A percentile compares a stretch with the other conserved stretches of the same genome.
phyloP scores from a whole-genome alignment of 768 basidiomycete genomes.

The Kwoniella dejecticola region DNA sequence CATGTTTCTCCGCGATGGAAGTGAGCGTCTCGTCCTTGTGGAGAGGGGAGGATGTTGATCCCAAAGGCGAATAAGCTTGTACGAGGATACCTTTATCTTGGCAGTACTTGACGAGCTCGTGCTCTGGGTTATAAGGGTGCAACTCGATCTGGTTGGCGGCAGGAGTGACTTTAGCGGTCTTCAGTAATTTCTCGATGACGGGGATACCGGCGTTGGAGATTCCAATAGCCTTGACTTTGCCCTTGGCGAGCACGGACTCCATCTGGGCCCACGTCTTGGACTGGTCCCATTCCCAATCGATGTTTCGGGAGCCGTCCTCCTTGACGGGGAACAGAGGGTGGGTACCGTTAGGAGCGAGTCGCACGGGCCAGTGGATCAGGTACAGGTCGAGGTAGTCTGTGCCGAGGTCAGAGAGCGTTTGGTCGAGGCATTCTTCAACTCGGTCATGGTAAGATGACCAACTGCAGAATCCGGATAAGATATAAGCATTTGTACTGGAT shows the following conservation, averaged over 20 bases:
- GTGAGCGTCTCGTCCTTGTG: conserved; percentile 42
- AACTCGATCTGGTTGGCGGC: conserved; percentile 66
- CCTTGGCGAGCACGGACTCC: conserved; percentile 64
- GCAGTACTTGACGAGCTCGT: conserved; percentile 63
- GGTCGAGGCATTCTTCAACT: conserved; percentile 66
- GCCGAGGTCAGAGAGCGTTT: conserved; percentile 69
- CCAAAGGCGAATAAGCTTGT: conserved; percentile 67
- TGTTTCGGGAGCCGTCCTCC: conserved; percentile 22
- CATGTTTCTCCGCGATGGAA: conserved; percentile 49
- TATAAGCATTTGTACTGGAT: too few species aligned
- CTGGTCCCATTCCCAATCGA: conserved; percentile 24
- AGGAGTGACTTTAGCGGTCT: conserved; percentile 67
- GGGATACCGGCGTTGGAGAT: conserved; percentile 69
- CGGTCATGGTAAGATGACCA: conserved; percentile 62
- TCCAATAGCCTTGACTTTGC: conserved; percentile 59
- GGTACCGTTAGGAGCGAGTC: conserved; percentile 7
- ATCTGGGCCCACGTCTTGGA: conserved; percentile 52
- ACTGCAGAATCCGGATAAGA: too few species aligned
- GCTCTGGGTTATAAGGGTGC: conserved; percentile 72
- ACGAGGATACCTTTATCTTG: conserved; percentile 64
- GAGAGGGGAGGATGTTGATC: conserved; percentile 51
- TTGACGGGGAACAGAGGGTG: conserved; percentile 11
- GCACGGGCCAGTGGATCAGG: conserved; percentile 52
- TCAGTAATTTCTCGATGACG: conserved; percentile 70
- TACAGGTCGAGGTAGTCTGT: conserved; percentile 80